Base-by-base conservation (phyloP, 2,329 filamentous ascomycete species). In the Fusarium dimerum region DNA sequence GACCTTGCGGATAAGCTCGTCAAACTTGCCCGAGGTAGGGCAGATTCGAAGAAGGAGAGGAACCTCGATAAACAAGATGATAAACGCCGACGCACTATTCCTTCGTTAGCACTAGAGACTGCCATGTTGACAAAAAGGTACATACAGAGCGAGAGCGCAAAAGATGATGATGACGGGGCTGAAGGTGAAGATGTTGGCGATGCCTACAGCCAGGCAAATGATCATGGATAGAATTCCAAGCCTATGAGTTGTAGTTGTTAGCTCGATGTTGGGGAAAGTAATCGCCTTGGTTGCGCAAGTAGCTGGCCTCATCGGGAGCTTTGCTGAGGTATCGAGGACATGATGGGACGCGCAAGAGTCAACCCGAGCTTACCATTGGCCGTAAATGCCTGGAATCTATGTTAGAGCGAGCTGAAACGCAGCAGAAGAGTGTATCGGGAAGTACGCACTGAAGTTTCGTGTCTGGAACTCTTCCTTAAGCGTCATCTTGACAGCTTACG, bases 31-130 rank as follows among this genome's bases (percentile, higher is more conserved):
- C 13, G 93, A 97, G 6, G 94, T 99, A 52, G 94, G 94, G 78
- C 94, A 99, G 77, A 99, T 97, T 75, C 94, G 90, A 56, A 99
- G 87, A 52, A 99, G 89, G 54, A 97, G 87, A 29, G 94, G 94
- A 16, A 99, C 87, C 73, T 99, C 90, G 68, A 93, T 81, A 75
- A 94, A 94, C 68, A 94, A 77, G 67, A 94, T 88, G 64, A 92
- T 66, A 64, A 92, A 84, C 13, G 85, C 81, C 45, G 81, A 91
- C 55, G 81, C 77, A 42, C 90, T 93, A 62, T 9, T 41, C 18
- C 5, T 40, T 41, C 26, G 43, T 61, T 36, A 61, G 47, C 42
- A 18, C 47, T 13, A 26, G 15, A 34, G 18, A 7, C 42, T 40
- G 47, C 45, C 43, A 47, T 44, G 38, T 44, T 18, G 18, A 41